phyloP scores from a whole-genome alignment of 78 protist genomes.

The Paratrimastix pyriformis region DNA sequence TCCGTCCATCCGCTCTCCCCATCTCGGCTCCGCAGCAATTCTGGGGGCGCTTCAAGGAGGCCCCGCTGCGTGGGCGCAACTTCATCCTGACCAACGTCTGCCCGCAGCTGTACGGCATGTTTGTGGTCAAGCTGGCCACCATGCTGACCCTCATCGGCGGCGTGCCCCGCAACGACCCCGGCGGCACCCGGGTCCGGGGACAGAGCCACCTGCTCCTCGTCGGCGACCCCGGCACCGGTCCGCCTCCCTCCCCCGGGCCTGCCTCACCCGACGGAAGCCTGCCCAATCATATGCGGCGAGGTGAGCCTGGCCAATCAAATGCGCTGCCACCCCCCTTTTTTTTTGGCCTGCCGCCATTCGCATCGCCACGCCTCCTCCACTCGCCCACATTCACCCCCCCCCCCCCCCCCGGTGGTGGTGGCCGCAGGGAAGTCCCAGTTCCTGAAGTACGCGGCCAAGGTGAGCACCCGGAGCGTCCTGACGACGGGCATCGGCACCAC shows the following conservation, averaged over 20 bases:
- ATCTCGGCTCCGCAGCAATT: too few species aligned
- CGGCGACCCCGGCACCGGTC: constrained; percentile 92
- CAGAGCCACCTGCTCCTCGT: constrained; percentile 84
- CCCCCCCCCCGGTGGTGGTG: too few species aligned
- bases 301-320: too few species aligned
- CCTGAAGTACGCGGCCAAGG: constrained; percentile 68
- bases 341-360: too few species aligned
- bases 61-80: constrained; percentile 26
- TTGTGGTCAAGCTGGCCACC: constrained; percentile 72
- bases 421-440: constrained; percentile 69
- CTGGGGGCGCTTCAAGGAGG: not conserved
- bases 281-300: too few species aligned
- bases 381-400: too few species aligned
- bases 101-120: constrained; percentile 37
- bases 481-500: constrained; percentile 90
- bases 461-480: constrained; percentile 69
- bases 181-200: constrained; percentile 66
- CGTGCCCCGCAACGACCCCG: constrained; percentile 15
- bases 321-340: too few species aligned
- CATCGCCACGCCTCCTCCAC: too few species aligned
- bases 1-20: too few species aligned
- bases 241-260: too few species aligned
- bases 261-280: too few species aligned
- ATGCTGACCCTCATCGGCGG: constrained; percentile 80
- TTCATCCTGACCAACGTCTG: constrained; percentile 5